Conservation (phyloP, 257 asterid genomes). For the Solanum clarkiae region DNA sequence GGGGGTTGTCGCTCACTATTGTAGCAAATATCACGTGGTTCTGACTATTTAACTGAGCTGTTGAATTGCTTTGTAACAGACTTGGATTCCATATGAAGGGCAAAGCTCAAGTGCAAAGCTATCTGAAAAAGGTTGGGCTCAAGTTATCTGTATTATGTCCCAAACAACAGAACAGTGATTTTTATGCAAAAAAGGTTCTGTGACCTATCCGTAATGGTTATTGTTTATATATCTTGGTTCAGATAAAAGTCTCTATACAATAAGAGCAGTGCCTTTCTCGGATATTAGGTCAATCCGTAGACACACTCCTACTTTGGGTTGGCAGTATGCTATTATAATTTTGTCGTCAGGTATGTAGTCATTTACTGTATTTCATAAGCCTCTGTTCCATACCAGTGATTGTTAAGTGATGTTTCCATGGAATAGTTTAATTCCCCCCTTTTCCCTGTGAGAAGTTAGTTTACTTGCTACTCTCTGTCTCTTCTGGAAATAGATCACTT, state of each 20-base stretch:
- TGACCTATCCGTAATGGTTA: slow-evolving; percentile 2
- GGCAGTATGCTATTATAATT: slow-evolving; percentile 91
- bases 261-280: slow-evolving; percentile 81
- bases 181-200: background rate
- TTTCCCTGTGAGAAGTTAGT: background rate
- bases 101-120: slow-evolving; percentile 66
- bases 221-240: slow-evolving; percentile 24
- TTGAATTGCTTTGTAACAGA: slow-evolving; percentile 28
- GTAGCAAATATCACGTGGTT: background rate
- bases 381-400: background rate
- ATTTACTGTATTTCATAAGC: background rate
- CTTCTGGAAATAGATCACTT: background rate
- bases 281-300: slow-evolving; percentile 80
- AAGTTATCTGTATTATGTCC: background rate
- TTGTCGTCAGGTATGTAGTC: slow-evolving; percentile 59
- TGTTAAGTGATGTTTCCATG: background rate
- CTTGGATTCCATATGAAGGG: slow-evolving; percentile 99
- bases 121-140: slow-evolving; percentile 70
- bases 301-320: slow-evolving; percentile 82
- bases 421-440: background rate
- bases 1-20: background rate
- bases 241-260: slow-evolving; percentile 82
- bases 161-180: background rate
- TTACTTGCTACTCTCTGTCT: background rate
- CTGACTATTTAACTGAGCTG: background rate